Base-by-base conservation (phyloP, 148 eudicot genomes). In the Chenopodium suecicum region DNA sequence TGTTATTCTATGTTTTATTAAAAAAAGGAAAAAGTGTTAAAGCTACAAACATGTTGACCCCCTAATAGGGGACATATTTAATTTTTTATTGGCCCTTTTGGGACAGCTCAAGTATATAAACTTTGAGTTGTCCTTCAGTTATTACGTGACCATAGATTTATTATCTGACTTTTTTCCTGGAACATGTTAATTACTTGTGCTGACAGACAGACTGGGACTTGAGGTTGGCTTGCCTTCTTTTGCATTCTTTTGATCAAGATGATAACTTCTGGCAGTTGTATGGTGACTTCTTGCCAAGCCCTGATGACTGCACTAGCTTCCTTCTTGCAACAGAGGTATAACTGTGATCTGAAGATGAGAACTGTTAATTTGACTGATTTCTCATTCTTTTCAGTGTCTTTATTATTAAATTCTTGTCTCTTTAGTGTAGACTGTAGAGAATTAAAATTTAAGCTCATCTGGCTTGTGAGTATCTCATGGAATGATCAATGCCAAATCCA, bases 151-250 rank as follows among this genome's bases (percentile, higher is more conserved):
- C 25, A 41, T 1, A 12, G 65, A 50, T 52, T 32, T 32, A 29
- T 56, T 25, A 65, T 54, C 1, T 2, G 16, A 29, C 72, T 16
- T 37, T 63, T 37, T 32, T 62, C 25, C 7, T 65, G n/a, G 3
- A 19, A 32, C 41, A 12, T 31, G 68, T 71, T 29, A 44, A 67
- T 48, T 52, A 70, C 78, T 79, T 76, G 60, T 54, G 72, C 56
- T 88, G 88, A 83, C 99, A 96, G 99, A 89, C 91, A 88, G 99
- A 94, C 86, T 96, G 98, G 98, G 99, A 96, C 89, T 88, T 96
- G 87, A 90, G 98, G 84, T 84, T 96, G 89, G 99, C 99, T 74
- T 96, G 98, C 81, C 94, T 96, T 86, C 93, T 96, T 82, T 88
- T 96, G 81, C 88, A 75, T 85, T 91, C 98, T 78, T 87, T 96